Evolutionary conservation across 768 basidiomycete genomes (phyloP).

Genomic region (Phlebiopsis gigantea): DNA sequence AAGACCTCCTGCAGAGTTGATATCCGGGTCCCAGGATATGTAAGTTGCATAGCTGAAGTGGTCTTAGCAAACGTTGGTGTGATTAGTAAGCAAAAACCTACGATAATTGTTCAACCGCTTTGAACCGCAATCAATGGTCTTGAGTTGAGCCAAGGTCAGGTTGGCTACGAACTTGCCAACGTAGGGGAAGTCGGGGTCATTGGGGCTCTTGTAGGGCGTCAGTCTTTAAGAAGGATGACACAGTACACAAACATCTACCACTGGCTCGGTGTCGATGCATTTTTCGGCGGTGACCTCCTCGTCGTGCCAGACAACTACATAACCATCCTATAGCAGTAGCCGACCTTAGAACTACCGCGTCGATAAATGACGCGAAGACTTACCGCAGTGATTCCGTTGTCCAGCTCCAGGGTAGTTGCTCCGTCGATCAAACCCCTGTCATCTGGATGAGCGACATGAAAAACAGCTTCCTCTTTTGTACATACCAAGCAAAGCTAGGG

Average conservation of each 20-base stretch:
- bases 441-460: too few species aligned
- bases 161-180: slow-evolving; percentile 76
- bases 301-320: slow-evolving; percentile 80
- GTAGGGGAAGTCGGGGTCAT: slow-evolving; percentile 65
- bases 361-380: slow-evolving; percentile 7
- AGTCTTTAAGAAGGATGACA: neutral
- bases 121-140: slow-evolving; percentile 79
- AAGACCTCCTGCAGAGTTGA: slow-evolving; percentile 73
- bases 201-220: slow-evolving; percentile 34
- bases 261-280: slow-evolving; percentile 64
- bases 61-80: neutral
- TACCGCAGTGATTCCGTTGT: slow-evolving; percentile 73
- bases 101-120: slow-evolving; percentile 53
- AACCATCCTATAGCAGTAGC: slow-evolving; percentile 46
- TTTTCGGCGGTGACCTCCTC: slow-evolving; percentile 57
- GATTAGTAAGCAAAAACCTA: slow-evolving; percentile 28
- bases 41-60: slow-evolving; percentile 50
- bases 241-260: slow-evolving; percentile 32
- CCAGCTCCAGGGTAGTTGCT: slow-evolving; percentile 71
- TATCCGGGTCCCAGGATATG: slow-evolving; percentile 64
- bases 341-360: neutral
- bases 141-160: slow-evolving; percentile 72
- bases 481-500: slow-evolving; percentile 72
- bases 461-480: slow-evolving; percentile 6
- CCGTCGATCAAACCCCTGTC: slow-evolving; percentile 70